Conservation (phyloP, 768 basidiomycete species). For the Dacryopinax spathularia region DNA sequence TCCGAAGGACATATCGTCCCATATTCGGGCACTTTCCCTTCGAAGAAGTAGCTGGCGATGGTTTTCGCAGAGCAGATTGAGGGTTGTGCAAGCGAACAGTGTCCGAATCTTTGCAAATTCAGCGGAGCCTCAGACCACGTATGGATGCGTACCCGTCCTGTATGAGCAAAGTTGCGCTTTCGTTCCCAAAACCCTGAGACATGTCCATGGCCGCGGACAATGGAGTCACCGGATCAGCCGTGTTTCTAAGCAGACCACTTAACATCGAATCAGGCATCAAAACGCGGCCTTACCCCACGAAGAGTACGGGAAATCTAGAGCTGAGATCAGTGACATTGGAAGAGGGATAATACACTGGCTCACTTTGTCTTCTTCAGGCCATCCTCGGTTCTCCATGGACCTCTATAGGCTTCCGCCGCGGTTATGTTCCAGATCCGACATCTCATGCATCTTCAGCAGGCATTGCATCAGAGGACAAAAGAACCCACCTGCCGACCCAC, state of each 20-base stretch:
- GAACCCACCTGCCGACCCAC: not conserved
- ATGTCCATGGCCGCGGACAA: not conserved
- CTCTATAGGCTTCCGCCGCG: not conserved
- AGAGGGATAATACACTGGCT: not conserved
- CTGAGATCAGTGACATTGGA: too few species aligned
- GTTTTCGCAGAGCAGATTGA: not conserved
- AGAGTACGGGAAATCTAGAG: too few species aligned
- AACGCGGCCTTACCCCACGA: too few species aligned
- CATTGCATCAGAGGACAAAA: not conserved
- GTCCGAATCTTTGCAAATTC: not conserved
- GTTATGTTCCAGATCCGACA: not conserved
- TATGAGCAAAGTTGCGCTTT: not conserved
- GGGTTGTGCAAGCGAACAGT: not conserved
- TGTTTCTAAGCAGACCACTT: not conserved
- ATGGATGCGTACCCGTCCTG: not conserved
- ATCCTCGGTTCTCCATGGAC: not conserved
- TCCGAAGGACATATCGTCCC: not conserved
- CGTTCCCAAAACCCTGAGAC: not conserved
- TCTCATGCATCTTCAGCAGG: not conserved
- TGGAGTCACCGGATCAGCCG: not conserved
- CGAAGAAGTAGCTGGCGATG: not conserved
- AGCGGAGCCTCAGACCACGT: too few species aligned
- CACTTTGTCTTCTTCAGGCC: not conserved
- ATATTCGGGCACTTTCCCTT: not conserved
- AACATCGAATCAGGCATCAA: too few species aligned